A percentile compares a stretch with the other conserved stretches of the same genome.
These are phyloP conservation scores for Phytophthora agathidicida DNA, from an alignment of 352 stramenopile species.

Conservation along the genomic window DNA sequence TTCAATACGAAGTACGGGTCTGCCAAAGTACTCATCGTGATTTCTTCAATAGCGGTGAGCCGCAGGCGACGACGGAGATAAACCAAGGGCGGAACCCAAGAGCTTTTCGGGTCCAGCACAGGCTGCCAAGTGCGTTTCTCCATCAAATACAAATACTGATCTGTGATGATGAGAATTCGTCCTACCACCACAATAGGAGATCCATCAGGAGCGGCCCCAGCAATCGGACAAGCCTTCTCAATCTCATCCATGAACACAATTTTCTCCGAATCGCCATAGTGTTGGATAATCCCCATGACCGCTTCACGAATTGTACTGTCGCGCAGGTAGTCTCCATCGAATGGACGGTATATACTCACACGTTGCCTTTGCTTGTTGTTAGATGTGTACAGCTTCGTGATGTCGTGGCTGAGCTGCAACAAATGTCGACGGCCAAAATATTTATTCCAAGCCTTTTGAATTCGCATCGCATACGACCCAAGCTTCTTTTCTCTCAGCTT, in stretches of 20 bases:
- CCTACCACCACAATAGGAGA: conserved; percentile 43
- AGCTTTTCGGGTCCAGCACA: conserved; percentile 57
- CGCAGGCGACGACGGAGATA: conserved; percentile 73
- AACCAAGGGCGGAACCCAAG: conserved; percentile 64
- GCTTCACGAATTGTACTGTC: conserved; percentile 68
- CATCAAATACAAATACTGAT: conserved; percentile 82
- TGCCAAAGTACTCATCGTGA: conserved; percentile 82
- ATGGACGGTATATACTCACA: conserved; percentile 89
- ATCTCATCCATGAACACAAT: conserved; percentile 84
- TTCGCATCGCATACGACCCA: conserved; percentile 74
- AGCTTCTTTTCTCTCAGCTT: conserved; percentile 87
- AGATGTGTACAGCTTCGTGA: conserved; percentile 84
- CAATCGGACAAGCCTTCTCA: conserved; percentile 57
- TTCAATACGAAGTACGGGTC: conserved; percentile 82
- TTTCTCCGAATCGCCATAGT: conserved; percentile 83
- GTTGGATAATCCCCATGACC: conserved; percentile 68
- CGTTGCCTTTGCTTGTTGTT: conserved; percentile 85
- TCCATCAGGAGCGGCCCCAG: conserved; percentile 27
- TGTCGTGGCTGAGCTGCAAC: conserved; percentile 83
- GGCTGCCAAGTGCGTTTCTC: conserved; percentile 72
- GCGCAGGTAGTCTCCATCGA: conserved; percentile 84
- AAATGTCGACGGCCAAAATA: conserved; percentile 84
- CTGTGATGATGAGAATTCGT: conserved; percentile 72
- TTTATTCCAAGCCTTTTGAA: conserved; percentile 85
- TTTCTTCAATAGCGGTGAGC: conserved; percentile 70